Percentiles rank a stretch among this genome's conserved stretches.
Conservation (phyloP, 2,329 filamentous ascomycete species). For the Arachnopeziza araneosa region DNA sequence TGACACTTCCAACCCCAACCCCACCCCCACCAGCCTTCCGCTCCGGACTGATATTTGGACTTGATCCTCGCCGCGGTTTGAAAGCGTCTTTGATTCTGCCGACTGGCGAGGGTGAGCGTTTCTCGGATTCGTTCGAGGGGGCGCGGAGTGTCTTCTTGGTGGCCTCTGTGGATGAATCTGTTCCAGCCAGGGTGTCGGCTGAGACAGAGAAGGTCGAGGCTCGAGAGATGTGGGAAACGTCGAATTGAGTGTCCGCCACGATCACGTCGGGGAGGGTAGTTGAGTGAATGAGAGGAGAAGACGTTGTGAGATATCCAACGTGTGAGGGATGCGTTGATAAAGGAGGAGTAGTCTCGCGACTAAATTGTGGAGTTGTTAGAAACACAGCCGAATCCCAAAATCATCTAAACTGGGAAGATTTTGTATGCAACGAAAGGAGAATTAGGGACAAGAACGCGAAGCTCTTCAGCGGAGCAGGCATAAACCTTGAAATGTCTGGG, state of each 20-base stretch:
- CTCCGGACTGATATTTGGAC: conserved; percentile 42
- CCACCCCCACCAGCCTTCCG: conserved; percentile 24
- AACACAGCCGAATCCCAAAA: conserved; percentile 15
- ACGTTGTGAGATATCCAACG: conserved; percentile 61
- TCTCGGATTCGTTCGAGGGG: conserved; percentile 39
- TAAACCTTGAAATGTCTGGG: neutral
- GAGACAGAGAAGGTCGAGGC: conserved; percentile 35
- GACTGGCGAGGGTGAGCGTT: conserved; percentile 62
- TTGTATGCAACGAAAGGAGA: neutral
- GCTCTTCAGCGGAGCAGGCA: neutral
- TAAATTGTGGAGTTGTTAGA: conserved; percentile 16
- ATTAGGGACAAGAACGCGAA: neutral
- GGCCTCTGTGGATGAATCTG: conserved; percentile 28
- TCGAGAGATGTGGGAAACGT: conserved; percentile 22
- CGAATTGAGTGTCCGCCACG: conserved; percentile 29
- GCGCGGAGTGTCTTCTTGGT: conserved; percentile 36
- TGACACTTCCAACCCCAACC: conserved; percentile 9
- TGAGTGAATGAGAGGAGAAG: conserved; percentile 61
- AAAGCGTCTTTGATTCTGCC: conserved; percentile 70
- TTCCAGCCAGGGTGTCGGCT: conserved; percentile 24
- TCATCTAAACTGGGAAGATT: conserved; percentile 1
- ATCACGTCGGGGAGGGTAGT: conserved; percentile 40
- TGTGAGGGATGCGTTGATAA: conserved; percentile 59
- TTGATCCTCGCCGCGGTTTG: conserved; percentile 37
- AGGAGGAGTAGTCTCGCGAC: conserved; percentile 39